Percentiles rank a stretch among this genome's conserved stretches.
These are phyloP conservation scores for Sanguinoderma infundibulare DNA, from an alignment of 1,284 basidiomycete species.

Conservation along the genomic window DNA sequence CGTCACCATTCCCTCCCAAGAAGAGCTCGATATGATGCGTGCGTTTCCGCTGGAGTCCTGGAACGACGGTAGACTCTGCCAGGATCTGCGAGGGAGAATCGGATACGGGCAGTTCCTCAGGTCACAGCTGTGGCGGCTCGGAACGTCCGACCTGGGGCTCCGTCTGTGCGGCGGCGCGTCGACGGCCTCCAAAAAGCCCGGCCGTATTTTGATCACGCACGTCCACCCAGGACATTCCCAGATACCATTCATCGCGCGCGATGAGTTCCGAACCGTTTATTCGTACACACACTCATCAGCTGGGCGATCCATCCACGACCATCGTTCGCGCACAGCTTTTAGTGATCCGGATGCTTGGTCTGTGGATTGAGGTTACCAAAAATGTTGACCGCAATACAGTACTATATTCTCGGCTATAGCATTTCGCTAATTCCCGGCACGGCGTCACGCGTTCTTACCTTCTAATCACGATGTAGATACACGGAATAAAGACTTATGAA, in stretches of 20 bases:
- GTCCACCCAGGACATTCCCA: background rate
- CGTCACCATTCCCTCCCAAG: background rate
- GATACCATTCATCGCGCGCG: background rate
- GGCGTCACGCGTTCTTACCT: too few species aligned
- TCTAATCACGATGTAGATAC: too few species aligned
- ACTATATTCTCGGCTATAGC: too few species aligned
- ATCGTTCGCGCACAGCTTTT: background rate
- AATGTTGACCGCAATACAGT: background rate
- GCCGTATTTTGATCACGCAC: background rate
- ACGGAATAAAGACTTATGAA: too few species aligned
- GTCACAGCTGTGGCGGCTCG: background rate
- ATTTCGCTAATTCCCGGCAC: too few species aligned
- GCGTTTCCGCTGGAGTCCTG: background rate
- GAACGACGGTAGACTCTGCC: background rate
- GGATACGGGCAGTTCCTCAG: background rate
- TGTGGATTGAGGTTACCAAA: background rate
- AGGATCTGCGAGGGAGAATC: background rate
- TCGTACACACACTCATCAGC: background rate
- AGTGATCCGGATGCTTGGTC: background rate
- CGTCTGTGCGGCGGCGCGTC: background rate
- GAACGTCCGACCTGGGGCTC: background rate
- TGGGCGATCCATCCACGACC: background rate
- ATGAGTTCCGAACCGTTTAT: background rate
- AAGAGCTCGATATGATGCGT: background rate
- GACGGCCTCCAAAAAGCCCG: background rate